Evolutionary conservation across 441 rosid species (phyloP), one percentile per base, ranked within the genome.

Genomic region (Breynia disticha): DNA sequence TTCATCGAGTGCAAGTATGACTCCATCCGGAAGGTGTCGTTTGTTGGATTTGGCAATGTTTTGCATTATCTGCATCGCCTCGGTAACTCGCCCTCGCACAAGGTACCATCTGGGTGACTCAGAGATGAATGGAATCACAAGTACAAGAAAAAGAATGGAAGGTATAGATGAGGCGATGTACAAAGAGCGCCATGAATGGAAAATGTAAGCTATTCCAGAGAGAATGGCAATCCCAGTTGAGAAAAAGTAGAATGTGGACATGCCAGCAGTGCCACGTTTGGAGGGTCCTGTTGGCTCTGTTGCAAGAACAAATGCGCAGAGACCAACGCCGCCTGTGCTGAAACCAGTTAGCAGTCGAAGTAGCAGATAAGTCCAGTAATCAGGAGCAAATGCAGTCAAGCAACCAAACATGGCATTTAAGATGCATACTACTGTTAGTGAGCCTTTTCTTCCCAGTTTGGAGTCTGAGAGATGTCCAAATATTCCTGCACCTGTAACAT

Each of bases 61-160:
- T 1, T 62, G 68, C 96, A 90, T 79, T 9, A 85, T 16, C 44
- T 76, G 75, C 93, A 78, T 85, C 1, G 96, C 96, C 43, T 85
- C 79, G 0, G 73, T 63, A 24, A 74, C 64, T 72, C 64, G 76
- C 21, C 96, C 88, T 3, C 86, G 87, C 11, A 90, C 86, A 11
- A 87, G 81, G 64, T 83, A 90, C 96, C 98, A 90, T 13, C 98
- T 71, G 0, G 96, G 98, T 5, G 98, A 87, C 70, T 90, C 98
- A 0, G 85, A 72, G 66, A 90, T 48, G n/a, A 87, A 87, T 1
- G 96, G 95, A 1, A 90, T 62, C 11, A 80, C 80, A 7, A 71
- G 44, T 55, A 84, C 44, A 0, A 83, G 69, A 80, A 85, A 90
- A 6, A 83, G 62, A 46, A 87, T 57, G 37, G 98, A 81, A 0